Conservation (phyloP, 805 yeast genomes). For the Yarrowia divulgata region DNA sequence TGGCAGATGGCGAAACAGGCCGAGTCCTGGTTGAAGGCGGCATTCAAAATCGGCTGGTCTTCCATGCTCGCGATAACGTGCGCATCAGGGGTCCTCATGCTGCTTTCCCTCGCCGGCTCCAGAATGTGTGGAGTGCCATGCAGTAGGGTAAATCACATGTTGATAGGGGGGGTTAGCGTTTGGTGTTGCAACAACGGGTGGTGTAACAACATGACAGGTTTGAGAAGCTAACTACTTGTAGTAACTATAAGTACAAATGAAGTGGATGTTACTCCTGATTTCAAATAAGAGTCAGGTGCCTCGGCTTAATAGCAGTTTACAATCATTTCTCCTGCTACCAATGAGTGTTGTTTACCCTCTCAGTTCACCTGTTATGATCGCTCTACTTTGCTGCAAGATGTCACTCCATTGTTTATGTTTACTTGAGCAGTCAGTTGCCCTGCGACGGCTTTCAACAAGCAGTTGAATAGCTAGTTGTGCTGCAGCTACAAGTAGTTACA, state of each 20-base stretch:
- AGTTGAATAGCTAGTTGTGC: too few relatives aligned
- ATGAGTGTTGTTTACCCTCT: too few relatives aligned
- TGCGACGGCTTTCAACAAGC: neutral
- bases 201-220: neutral
- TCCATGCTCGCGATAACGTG: slow-evolving; percentile 37
- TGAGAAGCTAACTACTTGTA: too few relatives aligned
- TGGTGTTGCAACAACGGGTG: neutral
- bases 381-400: neutral
- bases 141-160: slow-evolving; percentile 33
- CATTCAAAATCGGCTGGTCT: slow-evolving; percentile 44
- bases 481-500: neutral
- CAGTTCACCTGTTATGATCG: neutral
- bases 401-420: slow-evolving; percentile 3
- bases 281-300: too few relatives aligned
- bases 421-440: neutral
- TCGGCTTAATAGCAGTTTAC: too few relatives aligned
- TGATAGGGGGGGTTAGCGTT: slow-evolving; percentile 34
- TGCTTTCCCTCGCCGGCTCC: slow-evolving; percentile 1
- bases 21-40: slow-evolving; percentile 86
- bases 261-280: too few relatives aligned
- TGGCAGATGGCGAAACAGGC: slow-evolving; percentile 87
- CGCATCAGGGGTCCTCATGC: slow-evolving; percentile 39
- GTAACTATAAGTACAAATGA: too few relatives aligned
- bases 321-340: too few relatives aligned
- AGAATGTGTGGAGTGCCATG: slow-evolving; percentile 25